Evolutionary conservation across 805 yeast species (phyloP), one percentile per base, ranked within the genome.

Genomic region (Saccharomycopsis vini): DNA sequence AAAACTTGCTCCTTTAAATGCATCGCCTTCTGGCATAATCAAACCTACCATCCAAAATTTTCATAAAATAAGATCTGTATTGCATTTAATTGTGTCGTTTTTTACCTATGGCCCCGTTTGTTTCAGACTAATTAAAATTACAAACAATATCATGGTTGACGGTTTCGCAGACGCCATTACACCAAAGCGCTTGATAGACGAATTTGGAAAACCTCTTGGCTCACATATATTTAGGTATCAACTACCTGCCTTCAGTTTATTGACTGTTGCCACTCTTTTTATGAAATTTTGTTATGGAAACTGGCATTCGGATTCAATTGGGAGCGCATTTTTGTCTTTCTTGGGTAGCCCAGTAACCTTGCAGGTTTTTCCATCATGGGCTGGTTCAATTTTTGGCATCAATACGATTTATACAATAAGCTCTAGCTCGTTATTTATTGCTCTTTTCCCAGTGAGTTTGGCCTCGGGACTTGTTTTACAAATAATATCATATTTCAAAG

Each of bases 81-180:
- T 20, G 10, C 45, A 42, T 30, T 21, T 29, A 4, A 6, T 42
- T 4, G 42, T 42, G 6, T 15, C 30, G 9, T 29, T 16, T 5
- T 42, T 36, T 19, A 42, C 45, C 7, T 5, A 38, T 20, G 12
- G 26, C 12, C 45, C 45, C 15, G 9, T 29, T 16, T 13, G 38
- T 12, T 15, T 10, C 5, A 18, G 19, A 13, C 12, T 36, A 5
- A 6, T 16, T 28, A 24, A 19, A 10, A 5, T 10, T 5, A 7
- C 19, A 24, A 36, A 4, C 22, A 5, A 15, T 18, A 21, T 37
- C 19, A n/a, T 30, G 24, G 22, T 10, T 6, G 28, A 28, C 28
- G 42, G 45, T 1, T 28, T 42, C 19, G 29, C 22, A 16, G 45
- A 36, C 19, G 26, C 31, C 19, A 20, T 36, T 20, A 18, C 39